Evolutionary conservation across 2,329 filamentous ascomycete genomes (phyloP).

Genomic region (Colletotrichum cordylinicola): DNA sequence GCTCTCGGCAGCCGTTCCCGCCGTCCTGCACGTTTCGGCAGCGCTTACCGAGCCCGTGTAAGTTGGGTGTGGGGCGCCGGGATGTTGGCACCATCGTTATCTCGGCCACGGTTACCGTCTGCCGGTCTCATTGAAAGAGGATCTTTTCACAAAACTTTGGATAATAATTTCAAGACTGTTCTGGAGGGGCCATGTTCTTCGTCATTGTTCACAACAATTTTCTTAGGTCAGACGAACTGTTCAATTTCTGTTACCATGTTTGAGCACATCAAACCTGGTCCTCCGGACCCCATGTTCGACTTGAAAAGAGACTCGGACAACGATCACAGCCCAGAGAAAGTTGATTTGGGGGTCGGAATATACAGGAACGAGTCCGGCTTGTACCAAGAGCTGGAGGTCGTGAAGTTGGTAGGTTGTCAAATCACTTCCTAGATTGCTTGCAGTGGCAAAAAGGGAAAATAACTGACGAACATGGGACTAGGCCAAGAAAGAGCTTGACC

Average conservation of each 20-base stretch:
- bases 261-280: slow-evolving; percentile 44
- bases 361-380: slow-evolving; percentile 37
- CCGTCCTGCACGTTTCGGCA: neutral
- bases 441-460: neutral
- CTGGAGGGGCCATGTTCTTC: neutral
- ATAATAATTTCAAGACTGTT: neutral
- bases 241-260: slow-evolving; percentile 33
- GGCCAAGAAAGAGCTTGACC: slow-evolving; percentile 28
- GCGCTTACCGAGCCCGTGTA: neutral
- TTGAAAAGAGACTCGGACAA: slow-evolving; percentile 35
- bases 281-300: slow-evolving; percentile 35
- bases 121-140: neutral
- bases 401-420: slow-evolving; percentile 26
- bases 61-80: neutral
- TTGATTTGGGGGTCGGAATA: slow-evolving; percentile 41
- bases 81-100: neutral
- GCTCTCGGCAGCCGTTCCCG: neutral
- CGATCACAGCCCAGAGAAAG: slow-evolving; percentile 33
- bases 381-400: slow-evolving; percentile 34
- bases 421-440: neutral
- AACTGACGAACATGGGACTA: neutral
- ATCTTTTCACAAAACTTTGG: neutral
- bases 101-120: neutral
- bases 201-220: neutral
- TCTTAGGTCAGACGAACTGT: neutral